A percentile compares a stretch with the other conserved stretches of the same genome.
Evolutionary conservation across 1,284 basidiomycete species (phyloP).

Genomic region (Cutaneotrichosporon sp.): DNA sequence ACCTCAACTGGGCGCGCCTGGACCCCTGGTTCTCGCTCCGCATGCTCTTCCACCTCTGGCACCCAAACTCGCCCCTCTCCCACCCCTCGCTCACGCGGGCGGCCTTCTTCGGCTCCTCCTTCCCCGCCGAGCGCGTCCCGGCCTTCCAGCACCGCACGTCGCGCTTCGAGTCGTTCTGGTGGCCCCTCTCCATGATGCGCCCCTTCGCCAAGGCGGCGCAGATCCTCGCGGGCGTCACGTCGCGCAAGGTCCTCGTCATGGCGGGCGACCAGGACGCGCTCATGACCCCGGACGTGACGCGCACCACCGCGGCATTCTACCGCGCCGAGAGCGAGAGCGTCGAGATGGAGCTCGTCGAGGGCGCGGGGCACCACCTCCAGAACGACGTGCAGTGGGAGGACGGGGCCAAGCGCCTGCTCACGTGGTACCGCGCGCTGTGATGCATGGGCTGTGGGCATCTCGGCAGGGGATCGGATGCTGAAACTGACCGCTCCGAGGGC

Average conservation of each 20-base stretch:
- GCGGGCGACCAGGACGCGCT: constrained; percentile 15
- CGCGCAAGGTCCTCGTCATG: constrained; percentile 12
- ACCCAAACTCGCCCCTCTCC: constrained; percentile 17
- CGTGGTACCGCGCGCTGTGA: constrained; percentile 6
- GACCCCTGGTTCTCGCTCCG: constrained; percentile 20
- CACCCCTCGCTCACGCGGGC: constrained; percentile 14
- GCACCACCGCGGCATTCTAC: constrained; percentile 16
- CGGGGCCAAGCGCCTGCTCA: constrained; percentile 10
- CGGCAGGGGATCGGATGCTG: not conserved
- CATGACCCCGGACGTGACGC: constrained; percentile 18
- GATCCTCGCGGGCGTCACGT: not conserved
- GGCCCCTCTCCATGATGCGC: constrained; percentile 16
- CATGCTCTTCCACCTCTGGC: constrained; percentile 11
- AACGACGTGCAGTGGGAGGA: constrained; percentile 21
- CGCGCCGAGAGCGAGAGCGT: not conserved
- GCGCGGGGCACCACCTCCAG: constrained; percentile 20
- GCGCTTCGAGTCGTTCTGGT: constrained; percentile 19
- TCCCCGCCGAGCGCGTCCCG: constrained; percentile 1
- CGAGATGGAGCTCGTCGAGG: constrained; percentile 12
- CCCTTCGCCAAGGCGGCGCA: constrained; percentile 11
- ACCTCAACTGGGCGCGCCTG: constrained; percentile 15
- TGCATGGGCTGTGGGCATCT: not conserved
- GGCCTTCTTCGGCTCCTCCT: constrained; percentile 15
- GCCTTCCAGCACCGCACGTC: constrained; percentile 10
- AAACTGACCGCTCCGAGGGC: not conserved